Conservation (phyloP, 2,329 filamentous ascomycete genomes). For the Phaeophleospora eucalypticola region DNA sequence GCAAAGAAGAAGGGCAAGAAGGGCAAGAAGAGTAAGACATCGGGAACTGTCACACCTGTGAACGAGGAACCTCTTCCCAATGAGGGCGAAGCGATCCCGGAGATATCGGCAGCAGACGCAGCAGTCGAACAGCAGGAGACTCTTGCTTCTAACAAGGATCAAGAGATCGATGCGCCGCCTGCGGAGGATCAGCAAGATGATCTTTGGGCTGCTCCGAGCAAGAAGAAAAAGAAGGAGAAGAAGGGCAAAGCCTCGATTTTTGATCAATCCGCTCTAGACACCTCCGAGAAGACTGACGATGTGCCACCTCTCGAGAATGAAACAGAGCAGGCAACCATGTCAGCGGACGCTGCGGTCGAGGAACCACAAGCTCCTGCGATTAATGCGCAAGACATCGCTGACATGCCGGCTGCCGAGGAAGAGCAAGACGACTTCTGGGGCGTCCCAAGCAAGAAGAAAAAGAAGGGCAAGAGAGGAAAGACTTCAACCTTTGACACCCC, state of each 20-base stretch:
- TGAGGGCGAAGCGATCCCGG: background rate
- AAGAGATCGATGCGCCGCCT: no score
- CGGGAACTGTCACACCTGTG: background rate
- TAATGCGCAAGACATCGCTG: background rate
- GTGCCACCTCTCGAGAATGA: constrained; percentile 2
- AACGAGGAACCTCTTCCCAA: background rate
- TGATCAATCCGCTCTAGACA: background rate
- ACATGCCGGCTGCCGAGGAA: background rate
- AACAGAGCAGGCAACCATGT: no score
- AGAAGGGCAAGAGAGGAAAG: constrained; percentile 28
- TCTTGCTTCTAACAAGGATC: background rate
- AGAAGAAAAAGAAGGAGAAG: constrained; percentile 30
- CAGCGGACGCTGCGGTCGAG: no score
- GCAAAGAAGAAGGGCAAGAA: constrained; percentile 19
- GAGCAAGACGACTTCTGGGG: constrained; percentile 9
- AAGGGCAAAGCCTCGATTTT: constrained; percentile 13
- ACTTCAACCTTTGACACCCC: constrained; percentile 2
- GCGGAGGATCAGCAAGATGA: constrained; percentile 6
- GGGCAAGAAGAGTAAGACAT: constrained; percentile 12
- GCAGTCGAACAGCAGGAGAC: background rate
- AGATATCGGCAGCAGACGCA: no score
- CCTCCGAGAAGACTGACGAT: background rate
- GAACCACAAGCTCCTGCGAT: no score
- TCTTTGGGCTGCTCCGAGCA: constrained; percentile 13
- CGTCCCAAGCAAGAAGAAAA: constrained; percentile 22